phyloP scores from a whole-genome alignment of 306 rosid genomes.

The Luffa aegyptiaca region DNA sequence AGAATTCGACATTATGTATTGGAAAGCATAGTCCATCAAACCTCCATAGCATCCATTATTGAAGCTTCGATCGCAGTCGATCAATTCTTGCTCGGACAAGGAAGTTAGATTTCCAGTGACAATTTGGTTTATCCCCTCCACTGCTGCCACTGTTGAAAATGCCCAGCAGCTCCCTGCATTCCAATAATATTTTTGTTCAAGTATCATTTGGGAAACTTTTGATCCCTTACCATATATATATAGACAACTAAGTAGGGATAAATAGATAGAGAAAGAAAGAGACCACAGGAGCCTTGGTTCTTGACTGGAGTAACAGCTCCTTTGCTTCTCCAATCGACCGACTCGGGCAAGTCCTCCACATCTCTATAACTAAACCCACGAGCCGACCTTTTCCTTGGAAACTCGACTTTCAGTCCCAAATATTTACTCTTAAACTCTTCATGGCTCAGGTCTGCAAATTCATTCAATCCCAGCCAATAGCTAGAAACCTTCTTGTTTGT shows the following conservation, averaged over 20 bases:
- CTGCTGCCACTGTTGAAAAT: slow-evolving; percentile 41
- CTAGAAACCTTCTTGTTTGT: slow-evolving; percentile 31
- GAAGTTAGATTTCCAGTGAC: slow-evolving; percentile 41
- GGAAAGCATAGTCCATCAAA: slow-evolving; percentile 35
- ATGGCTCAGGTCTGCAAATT: slow-evolving; percentile 45
- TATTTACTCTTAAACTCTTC: slow-evolving; percentile 41
- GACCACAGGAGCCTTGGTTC: slow-evolving; percentile 47
- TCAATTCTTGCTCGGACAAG: slow-evolving; percentile 38
- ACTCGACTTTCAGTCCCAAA: slow-evolving; percentile 26
- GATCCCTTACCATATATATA: not conserved
- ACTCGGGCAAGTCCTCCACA: slow-evolving; percentile 26
- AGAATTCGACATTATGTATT: slow-evolving; percentile 23
- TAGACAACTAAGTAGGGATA: not conserved
- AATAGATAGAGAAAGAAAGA: slow-evolving; percentile 1
- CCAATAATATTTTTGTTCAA: not conserved
- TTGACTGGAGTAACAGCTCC: slow-evolving; percentile 42
- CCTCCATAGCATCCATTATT: slow-evolving; percentile 42
- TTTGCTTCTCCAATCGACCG: slow-evolving; percentile 45
- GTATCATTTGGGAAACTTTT: not conserved
- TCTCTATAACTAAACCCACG: slow-evolving; percentile 30
- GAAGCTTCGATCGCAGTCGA: slow-evolving; percentile 34
- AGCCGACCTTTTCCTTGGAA: slow-evolving; percentile 7
- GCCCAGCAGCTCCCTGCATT: slow-evolving; percentile 49
- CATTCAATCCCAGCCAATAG: slow-evolving; percentile 43
- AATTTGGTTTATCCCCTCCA: slow-evolving; percentile 39